These are phyloP conservation scores for Physcia stellaris DNA, from an alignment of 495 filamentous ascomycete genomes.

Conservation along the genomic window DNA sequence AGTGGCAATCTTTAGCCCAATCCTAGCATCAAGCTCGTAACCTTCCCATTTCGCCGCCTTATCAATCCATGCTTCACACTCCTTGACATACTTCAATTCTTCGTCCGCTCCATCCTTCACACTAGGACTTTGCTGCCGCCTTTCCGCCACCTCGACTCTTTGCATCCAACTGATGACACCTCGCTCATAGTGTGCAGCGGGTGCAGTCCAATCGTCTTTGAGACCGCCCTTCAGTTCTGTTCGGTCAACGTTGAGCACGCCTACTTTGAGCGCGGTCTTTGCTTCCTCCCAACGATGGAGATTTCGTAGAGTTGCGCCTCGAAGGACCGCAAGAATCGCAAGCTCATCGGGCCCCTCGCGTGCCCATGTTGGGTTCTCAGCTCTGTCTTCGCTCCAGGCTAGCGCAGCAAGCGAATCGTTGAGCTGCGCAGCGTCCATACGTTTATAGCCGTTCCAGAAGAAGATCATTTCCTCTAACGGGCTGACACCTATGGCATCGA, in stretches of 20 bases:
- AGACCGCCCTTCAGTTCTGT: constrained; percentile 54
- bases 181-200: constrained; percentile 80
- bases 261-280: constrained; percentile 41
- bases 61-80: constrained; percentile 60
- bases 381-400: constrained; percentile 48
- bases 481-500: constrained; percentile 72
- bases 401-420: constrained; percentile 48
- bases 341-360: constrained; percentile 60
- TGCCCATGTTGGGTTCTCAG: constrained; percentile 37
- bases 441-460: constrained; percentile 74
- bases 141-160: constrained; percentile 8
- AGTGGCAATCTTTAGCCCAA: constrained; percentile 75
- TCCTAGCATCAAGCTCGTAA: constrained; percentile 74
- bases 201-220: constrained; percentile 70
- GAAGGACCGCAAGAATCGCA: constrained; percentile 51
- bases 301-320: constrained; percentile 52
- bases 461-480: constrained; percentile 92
- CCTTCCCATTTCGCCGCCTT: constrained; percentile 73
- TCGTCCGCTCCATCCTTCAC: constrained; percentile 2
- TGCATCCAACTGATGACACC: constrained; percentile 71
- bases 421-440: constrained; percentile 54
- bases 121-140: neutral
- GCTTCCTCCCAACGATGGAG: constrained; percentile 48
- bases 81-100: constrained; percentile 39
- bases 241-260: constrained; percentile 53